Conservation (phyloP, 495 filamentous ascomycete species). For the Cercophora sp. region DNA sequence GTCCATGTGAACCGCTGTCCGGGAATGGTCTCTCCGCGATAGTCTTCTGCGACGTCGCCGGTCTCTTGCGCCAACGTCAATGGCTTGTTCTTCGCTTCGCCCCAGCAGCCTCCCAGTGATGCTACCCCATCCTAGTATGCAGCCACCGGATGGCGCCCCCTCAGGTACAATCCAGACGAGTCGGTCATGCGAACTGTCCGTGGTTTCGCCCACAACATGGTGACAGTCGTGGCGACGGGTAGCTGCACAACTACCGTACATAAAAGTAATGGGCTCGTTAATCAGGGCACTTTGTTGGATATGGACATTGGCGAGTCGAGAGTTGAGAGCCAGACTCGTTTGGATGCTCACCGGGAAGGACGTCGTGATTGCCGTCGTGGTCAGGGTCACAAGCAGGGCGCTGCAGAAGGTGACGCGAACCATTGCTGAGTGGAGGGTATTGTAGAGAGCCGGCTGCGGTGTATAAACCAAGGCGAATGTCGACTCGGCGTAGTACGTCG, state of each 20-base stretch:
- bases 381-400: slow-evolving; percentile 4
- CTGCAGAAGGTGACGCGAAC: neutral
- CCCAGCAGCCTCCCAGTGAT: slow-evolving; percentile 34
- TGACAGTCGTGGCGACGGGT: slow-evolving; percentile 24
- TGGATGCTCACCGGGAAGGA: slow-evolving; percentile 34
- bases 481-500: too few relatives aligned
- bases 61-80: slow-evolving; percentile 10
- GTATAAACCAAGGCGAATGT: too few relatives aligned
- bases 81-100: slow-evolving; percentile 36
- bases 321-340: slow-evolving; percentile 30
- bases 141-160: slow-evolving; percentile 37
- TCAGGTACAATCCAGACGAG: slow-evolving; percentile 53
- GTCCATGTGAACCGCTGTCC: slow-evolving; percentile 41
- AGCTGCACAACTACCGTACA: slow-evolving; percentile 35
- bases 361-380: neutral
- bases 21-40: neutral
- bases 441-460: too few relatives aligned
- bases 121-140: slow-evolving; percentile 49
- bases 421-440: too few relatives aligned
- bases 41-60: slow-evolving; percentile 1
- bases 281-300: slow-evolving; percentile 24
- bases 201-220: slow-evolving; percentile 21
- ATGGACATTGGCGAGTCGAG: slow-evolving; percentile 43
- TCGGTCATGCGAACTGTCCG: slow-evolving; percentile 21
- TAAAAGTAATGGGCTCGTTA: slow-evolving; percentile 28